Percentiles rank a stretch among this genome's conserved stretches.
phyloP scores from a whole-genome alignment of 768 basidiomycete species.

The Boletus pseudo-olivaceus region DNA sequence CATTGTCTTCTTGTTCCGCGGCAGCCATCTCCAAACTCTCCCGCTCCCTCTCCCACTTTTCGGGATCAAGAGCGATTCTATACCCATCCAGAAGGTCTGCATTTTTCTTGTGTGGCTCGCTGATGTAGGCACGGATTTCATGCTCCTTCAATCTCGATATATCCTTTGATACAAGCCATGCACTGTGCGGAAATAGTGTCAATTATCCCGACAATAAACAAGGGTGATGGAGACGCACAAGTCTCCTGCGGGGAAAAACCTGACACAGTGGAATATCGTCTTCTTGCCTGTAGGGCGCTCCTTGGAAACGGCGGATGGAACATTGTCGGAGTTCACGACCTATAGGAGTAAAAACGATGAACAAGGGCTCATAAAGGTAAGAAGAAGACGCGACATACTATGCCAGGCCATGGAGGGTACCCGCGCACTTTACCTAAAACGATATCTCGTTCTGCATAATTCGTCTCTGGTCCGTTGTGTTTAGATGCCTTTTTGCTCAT shows the following conservation, averaged over 20 bases:
- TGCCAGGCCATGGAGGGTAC: conserved; percentile 92
- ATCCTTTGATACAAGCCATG: conserved; percentile 82
- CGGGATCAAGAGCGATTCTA: conserved; percentile 69
- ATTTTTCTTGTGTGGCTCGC: conserved; percentile 70
- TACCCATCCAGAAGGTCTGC: conserved; percentile 77
- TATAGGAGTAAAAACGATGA: conserved; percentile 32
- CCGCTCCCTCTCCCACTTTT: conserved; percentile 56
- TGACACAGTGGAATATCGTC: conserved; percentile 63
- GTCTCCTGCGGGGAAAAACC: conserved; percentile 94
- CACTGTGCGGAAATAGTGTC: conserved; percentile 42
- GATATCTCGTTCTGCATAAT: conserved; percentile 73
- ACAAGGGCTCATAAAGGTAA: conserved; percentile 6
- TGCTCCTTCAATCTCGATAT: conserved; percentile 71
- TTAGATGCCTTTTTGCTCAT: conserved; percentile 54
- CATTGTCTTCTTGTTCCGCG: conserved; percentile 53
- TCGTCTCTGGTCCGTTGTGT: conserved; percentile 37
- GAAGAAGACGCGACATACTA: conserved; percentile 55
- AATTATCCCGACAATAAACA: conserved; percentile 8
- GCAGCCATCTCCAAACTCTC: conserved; percentile 31
- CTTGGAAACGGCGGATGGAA: conserved; percentile 57
- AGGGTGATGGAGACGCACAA: conserved; percentile 58
- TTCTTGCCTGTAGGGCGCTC: conserved; percentile 77
- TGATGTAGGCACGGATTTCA: conserved; percentile 83
- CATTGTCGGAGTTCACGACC: conserved; percentile 74
- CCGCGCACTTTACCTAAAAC: conserved; percentile 94